These are phyloP conservation scores for Phytophthora ramorum DNA, from an alignment of 352 stramenopile genomes.

Conservation along the genomic window DNA sequence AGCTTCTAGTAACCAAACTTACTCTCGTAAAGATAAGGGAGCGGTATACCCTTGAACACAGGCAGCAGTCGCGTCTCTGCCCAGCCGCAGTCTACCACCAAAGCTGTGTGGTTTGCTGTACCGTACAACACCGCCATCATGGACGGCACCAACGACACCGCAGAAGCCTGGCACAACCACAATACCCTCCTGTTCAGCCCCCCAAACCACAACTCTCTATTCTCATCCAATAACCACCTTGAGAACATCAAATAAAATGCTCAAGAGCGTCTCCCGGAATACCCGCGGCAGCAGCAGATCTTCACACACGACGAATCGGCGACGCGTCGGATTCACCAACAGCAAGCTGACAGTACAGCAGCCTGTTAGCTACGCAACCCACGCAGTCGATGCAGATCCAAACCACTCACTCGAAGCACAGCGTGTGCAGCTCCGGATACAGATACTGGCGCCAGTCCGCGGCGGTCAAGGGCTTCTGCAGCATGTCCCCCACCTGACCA, in stretches of 20 bases:
- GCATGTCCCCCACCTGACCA: conserved; percentile 60
- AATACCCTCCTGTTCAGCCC: conserved; percentile 7
- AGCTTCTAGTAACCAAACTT: conserved; percentile 6
- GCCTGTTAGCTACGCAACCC: neutral
- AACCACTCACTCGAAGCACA: conserved; percentile 79
- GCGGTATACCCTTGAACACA: conserved; percentile 84
- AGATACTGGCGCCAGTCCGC: conserved; percentile 60
- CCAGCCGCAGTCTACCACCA: conserved; percentile 85
- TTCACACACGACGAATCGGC: conserved; percentile 82
- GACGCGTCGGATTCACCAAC: conserved; percentile 76
- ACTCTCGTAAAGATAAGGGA: conserved; percentile 78
- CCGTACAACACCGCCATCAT: conserved; percentile 73
- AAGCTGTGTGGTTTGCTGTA: conserved; percentile 74
- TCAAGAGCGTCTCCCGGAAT: conserved; percentile 70
- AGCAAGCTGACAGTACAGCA: conserved; percentile 45
- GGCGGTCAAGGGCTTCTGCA: conserved; percentile 41
- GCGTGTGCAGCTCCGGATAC: conserved; percentile 55
- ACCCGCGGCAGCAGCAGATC: conserved; percentile 70
- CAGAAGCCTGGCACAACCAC: conserved; percentile 40
- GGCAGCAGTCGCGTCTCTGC: conserved; percentile 75
- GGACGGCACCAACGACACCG: conserved; percentile 73
- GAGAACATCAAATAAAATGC: conserved; percentile 66
- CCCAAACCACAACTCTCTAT: neutral
- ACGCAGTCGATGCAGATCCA: neutral
- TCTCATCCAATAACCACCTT: conserved; percentile 40